Conservation (phyloP, 164 flowering plant species). For the Nymphaea thermarum region DNA sequence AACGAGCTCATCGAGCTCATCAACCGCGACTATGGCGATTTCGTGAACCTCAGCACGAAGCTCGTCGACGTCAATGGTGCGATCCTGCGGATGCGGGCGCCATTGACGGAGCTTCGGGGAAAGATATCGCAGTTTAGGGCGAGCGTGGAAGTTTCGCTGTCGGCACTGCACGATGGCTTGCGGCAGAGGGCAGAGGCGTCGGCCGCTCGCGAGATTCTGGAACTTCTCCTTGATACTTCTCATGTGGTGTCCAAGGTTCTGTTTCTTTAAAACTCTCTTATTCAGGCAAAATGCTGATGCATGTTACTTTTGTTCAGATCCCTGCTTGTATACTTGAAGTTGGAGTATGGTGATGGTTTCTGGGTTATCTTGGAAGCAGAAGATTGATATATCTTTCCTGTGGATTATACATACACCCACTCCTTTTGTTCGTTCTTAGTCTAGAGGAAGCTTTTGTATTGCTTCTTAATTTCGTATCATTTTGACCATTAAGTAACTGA, state of each 20-base stretch:
- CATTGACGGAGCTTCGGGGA: slow-evolving; percentile 63
- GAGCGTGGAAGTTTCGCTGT: slow-evolving; percentile 16
- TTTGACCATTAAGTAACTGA: too few relatives aligned
- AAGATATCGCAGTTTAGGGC: slow-evolving; percentile 39
- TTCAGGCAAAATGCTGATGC: not conserved
- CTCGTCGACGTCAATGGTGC: slow-evolving; percentile 82
- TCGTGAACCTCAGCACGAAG: slow-evolving; percentile 88
- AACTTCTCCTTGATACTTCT: slow-evolving; percentile 76
- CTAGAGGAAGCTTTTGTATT: not conserved
- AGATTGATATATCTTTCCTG: not conserved
- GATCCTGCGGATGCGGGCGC: slow-evolving; percentile 86
- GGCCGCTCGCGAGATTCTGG: slow-evolving; percentile 64
- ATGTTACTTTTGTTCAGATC: not conserved
- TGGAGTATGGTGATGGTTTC: not conserved
- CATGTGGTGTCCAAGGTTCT: slow-evolving; percentile 92
- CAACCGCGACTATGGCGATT: slow-evolving; percentile 86
- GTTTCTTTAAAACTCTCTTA: not conserved
- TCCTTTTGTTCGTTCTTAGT: not conserved
- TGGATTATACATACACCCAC: not conserved
- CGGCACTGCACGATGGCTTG: slow-evolving; percentile 40
- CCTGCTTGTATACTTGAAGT: not conserved
- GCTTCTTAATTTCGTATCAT: not conserved
- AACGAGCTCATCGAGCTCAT: slow-evolving; percentile 85
- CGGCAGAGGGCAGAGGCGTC: slow-evolving; percentile 69
- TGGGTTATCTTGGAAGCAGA: not conserved